Conservation (phyloP, 148 eudicot species). For the Rhododendron ferrugineum region DNA sequence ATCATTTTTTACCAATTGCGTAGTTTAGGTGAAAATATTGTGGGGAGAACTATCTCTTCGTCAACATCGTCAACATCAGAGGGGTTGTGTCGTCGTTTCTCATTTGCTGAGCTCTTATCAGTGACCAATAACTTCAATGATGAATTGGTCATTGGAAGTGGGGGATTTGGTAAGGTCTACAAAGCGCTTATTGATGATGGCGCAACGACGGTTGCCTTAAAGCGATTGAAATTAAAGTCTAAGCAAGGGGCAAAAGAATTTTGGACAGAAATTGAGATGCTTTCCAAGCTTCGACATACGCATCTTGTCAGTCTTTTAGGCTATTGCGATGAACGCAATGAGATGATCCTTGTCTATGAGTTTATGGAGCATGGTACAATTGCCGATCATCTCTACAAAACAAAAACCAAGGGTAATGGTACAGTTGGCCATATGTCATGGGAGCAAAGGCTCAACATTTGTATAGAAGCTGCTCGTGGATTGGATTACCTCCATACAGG, state of each 20-base stretch:
- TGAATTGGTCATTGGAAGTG: constrained; percentile 21
- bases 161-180: constrained; percentile 43
- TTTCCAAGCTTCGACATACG: constrained; percentile 27
- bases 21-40: neutral
- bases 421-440: constrained; percentile 19
- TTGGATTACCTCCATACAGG: constrained; percentile 33
- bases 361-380: constrained; percentile 29
- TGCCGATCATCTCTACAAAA: constrained; percentile 28
- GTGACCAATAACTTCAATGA: constrained; percentile 24
- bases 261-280: constrained; percentile 26
- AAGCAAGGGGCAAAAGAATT: constrained; percentile 34
- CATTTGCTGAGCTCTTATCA: constrained; percentile 21
- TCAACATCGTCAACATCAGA: constrained; percentile 5
- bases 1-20: constrained; percentile 20
- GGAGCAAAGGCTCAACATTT: constrained; percentile 28
- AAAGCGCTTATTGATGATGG: constrained; percentile 22
- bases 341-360: constrained; percentile 42
- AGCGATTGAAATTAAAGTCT: constrained; percentile 24
- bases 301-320: constrained; percentile 37
- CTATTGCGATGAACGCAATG: constrained; percentile 23
- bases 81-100: constrained; percentile 17
- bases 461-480: constrained; percentile 34
- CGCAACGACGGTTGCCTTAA: constrained; percentile 23
- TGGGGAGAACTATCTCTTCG: neutral
- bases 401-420: neutral